Evolutionary conservation across 305 asterid genomes (phyloP).

Genomic region (Stenogyne calaminthoides): DNA sequence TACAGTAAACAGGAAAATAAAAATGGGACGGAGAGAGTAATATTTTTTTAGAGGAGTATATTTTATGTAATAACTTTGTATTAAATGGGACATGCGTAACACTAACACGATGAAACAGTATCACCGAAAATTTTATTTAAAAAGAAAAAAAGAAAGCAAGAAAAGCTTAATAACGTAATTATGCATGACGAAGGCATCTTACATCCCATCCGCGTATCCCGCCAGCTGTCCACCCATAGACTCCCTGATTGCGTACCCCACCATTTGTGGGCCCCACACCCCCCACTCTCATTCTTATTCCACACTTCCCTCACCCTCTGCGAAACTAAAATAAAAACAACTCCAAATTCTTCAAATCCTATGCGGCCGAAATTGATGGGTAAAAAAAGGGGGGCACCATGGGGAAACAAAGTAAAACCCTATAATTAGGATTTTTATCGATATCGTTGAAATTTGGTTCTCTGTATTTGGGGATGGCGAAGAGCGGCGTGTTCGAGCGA

Average conservation of each 20-base stretch:
- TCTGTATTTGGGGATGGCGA: constrained; percentile 48
- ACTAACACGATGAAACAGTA: too few species aligned
- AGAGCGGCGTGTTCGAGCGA: constrained; percentile 53
- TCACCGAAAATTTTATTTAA: too few species aligned
- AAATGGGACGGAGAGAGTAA: too few species aligned
- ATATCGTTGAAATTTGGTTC: background rate
- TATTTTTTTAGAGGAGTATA: too few species aligned
- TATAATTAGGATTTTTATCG: background rate
- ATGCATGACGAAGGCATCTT: constrained; percentile 30
- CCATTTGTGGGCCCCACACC: constrained; percentile 25
- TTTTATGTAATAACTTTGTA: too few species aligned
- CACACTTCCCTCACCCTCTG: constrained; percentile 39
- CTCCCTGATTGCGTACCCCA: constrained; percentile 44
- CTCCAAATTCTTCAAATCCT: background rate
- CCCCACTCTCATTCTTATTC: constrained; percentile 34
- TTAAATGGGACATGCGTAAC: too few species aligned
- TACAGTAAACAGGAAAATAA: too few species aligned
- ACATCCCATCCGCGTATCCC: constrained; percentile 31
- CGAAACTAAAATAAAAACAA: background rate
- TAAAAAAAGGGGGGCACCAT: background rate
- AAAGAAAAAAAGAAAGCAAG: background rate
- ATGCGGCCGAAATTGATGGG: constrained; percentile 14
- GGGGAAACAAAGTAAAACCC: constrained; percentile 12
- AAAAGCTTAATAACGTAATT: background rate
- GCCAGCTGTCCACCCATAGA: constrained; percentile 74